These are phyloP conservation scores for Hypomyces perniciosus DNA, from an alignment of 2,329 filamentous ascomycete genomes.

Conservation along the genomic window DNA sequence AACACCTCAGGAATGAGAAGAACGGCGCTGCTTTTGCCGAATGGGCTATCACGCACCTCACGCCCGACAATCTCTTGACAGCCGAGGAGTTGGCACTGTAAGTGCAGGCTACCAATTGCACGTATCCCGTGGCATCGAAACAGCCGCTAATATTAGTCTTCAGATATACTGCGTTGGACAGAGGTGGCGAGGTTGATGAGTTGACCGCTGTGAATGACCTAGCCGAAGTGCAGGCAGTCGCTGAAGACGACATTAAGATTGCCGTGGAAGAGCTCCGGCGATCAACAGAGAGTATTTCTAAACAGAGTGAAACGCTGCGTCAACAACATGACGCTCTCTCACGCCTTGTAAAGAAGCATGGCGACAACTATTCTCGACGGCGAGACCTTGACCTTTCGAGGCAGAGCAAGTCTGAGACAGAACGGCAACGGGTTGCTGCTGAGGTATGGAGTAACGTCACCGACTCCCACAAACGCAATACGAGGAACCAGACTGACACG, in stretches of 20 bases:
- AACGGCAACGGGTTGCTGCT: slow-evolving; percentile 35
- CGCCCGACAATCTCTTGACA: slow-evolving; percentile 46
- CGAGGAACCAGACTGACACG: not conserved
- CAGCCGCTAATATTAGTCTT: slow-evolving; percentile 10
- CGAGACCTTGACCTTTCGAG: slow-evolving; percentile 24
- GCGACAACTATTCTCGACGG: slow-evolving; percentile 24
- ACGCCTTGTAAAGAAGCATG: slow-evolving; percentile 38
- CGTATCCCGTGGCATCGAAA: slow-evolving; percentile 9
- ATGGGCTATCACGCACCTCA: slow-evolving; percentile 46
- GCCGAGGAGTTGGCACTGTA: slow-evolving; percentile 50
- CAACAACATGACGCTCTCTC: slow-evolving; percentile 57
- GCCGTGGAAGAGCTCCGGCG: slow-evolving; percentile 59
- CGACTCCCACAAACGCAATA: not conserved
- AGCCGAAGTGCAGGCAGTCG: slow-evolving; percentile 43
- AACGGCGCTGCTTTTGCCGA: slow-evolving; percentile 33
- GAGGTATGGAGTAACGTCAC: slow-evolving; percentile 39
- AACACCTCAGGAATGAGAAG: slow-evolving; percentile 30
- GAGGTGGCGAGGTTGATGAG: slow-evolving; percentile 41
- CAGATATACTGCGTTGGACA: slow-evolving; percentile 47
- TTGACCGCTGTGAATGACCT: slow-evolving; percentile 41
- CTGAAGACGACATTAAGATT: slow-evolving; percentile 52
- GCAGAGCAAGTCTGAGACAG: slow-evolving; percentile 27
- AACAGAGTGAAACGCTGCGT: slow-evolving; percentile 56
- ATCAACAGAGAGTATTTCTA: slow-evolving; percentile 58
- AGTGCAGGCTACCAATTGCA: slow-evolving; percentile 16